Percentiles rank a stretch among this genome's conserved stretches.
Conservation (phyloP, 2,329 filamentous ascomycete genomes). For the Cercospora zeae-maydis region DNA sequence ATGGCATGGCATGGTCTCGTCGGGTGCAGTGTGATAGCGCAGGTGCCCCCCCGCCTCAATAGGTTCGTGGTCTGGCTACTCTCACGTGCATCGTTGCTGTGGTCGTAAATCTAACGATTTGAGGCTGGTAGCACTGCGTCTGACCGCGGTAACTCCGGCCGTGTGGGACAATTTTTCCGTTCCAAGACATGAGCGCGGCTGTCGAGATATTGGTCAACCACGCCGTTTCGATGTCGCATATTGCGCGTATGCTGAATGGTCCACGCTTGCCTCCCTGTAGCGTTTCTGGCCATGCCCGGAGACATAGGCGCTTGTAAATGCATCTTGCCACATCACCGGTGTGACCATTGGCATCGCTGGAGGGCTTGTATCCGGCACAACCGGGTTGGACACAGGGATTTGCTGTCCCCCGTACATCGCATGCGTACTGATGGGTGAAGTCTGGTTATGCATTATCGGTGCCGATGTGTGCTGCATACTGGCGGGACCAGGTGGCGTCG, state of each 20-base stretch:
- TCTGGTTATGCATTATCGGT: slow-evolving; percentile 38
- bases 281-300: slow-evolving; percentile 43
- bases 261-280: slow-evolving; percentile 43
- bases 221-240: slow-evolving; percentile 24
- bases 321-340: slow-evolving; percentile 52
- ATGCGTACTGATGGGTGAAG: slow-evolving; percentile 27
- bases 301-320: slow-evolving; percentile 40
- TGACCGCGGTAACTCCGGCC: slow-evolving; percentile 12
- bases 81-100: background rate
- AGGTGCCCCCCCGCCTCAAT: background rate
- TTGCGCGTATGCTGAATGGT: slow-evolving; percentile 21
- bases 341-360: slow-evolving; percentile 39
- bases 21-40: background rate
- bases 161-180: background rate
- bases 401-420: slow-evolving; percentile 26
- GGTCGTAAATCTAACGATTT: background rate
- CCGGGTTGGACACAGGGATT: slow-evolving; percentile 19
- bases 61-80: background rate
- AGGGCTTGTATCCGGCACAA: slow-evolving; percentile 20
- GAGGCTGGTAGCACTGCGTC: background rate
- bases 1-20: background rate
- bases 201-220: slow-evolving; percentile 13
- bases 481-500: slow-evolving; percentile 40
- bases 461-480: slow-evolving; percentile 24
- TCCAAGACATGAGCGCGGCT: background rate